These are phyloP conservation scores for Lonicera japonica DNA, from an alignment of 129 eudicot species.

Conservation along the genomic window DNA sequence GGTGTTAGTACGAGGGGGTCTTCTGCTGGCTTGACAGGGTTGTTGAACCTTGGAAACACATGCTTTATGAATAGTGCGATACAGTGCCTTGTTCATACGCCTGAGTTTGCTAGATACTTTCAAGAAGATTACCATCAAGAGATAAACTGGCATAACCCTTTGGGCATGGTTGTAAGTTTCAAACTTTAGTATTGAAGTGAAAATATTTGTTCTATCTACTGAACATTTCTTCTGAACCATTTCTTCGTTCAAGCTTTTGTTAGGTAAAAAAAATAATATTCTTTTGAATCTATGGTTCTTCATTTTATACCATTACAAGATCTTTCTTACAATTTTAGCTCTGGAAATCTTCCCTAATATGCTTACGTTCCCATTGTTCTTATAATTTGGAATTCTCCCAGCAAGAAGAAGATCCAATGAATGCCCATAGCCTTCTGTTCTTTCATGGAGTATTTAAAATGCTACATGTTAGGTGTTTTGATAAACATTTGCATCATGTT, in stretches of 20 bases:
- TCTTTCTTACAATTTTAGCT: neutral
- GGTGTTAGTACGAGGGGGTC: constrained; percentile 91
- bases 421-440: neutral
- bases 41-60: constrained; percentile 89
- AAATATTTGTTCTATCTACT: neutral
- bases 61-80: constrained; percentile 98
- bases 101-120: constrained; percentile 83
- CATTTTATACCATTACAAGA: neutral
- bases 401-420: neutral
- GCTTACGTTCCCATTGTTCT: neutral
- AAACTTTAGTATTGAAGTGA: neutral
- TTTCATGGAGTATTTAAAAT: neutral
- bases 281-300: neutral
- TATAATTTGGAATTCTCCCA: neutral
- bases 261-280: no score
- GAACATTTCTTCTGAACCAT: neutral
- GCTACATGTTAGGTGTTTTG: neutral
- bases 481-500: no score
- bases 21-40: constrained; percentile 84
- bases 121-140: constrained; percentile 85
- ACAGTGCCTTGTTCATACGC: constrained; percentile 97
- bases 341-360: neutral
- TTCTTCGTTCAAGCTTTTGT: no score
- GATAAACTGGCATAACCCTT: constrained; percentile 91
- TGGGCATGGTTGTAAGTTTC: constrained; percentile 96